phyloP scores from a whole-genome alignment of 129 eudicot genomes.

The Calendula officinalis region DNA sequence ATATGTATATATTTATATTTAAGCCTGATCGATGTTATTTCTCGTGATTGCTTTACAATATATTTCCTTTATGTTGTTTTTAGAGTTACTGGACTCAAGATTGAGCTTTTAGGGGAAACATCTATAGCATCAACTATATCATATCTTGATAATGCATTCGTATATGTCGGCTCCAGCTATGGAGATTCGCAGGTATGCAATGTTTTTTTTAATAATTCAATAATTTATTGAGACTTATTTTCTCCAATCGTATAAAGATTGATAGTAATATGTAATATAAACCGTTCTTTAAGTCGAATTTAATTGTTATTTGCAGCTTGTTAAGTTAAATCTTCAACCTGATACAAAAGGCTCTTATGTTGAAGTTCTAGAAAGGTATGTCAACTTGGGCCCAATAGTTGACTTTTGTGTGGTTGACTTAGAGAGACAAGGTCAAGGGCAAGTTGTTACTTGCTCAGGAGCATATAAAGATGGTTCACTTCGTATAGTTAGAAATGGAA shows the following conservation, averaged over 20 bases:
- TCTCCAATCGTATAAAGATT: background rate
- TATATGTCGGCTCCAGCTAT: constrained; percentile 85
- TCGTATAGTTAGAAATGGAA: constrained; percentile 86
- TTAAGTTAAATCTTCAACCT: constrained; percentile 80
- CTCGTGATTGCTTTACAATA: background rate
- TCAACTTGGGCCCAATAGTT: constrained; percentile 82
- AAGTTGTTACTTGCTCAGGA: constrained; percentile 95
- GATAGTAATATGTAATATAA: too few relatives aligned
- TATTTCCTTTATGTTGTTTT: constrained; percentile 5
- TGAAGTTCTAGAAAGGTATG: constrained; percentile 74
- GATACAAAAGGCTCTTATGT: constrained; percentile 92
- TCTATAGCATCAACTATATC: constrained; percentile 89
- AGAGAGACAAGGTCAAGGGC: constrained; percentile 96
- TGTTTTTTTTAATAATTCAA: background rate
- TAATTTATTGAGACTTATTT: too few relatives aligned
- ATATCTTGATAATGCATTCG: constrained; percentile 87
- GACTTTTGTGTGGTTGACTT: constrained; percentile 93
- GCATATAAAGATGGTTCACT: constrained; percentile 92
- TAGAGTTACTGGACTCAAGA: constrained; percentile 90
- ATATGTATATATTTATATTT: background rate
- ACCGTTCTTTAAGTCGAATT: background rate
- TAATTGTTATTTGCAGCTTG: constrained; percentile 54
- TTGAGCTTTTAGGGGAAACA: constrained; percentile 87
- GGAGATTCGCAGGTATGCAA: constrained; percentile 89
- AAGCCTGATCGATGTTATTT: too few relatives aligned